Conservation (phyloP, 228 moss, liverwort and hornwort genomes). For the Sphagnum fallax region DNA sequence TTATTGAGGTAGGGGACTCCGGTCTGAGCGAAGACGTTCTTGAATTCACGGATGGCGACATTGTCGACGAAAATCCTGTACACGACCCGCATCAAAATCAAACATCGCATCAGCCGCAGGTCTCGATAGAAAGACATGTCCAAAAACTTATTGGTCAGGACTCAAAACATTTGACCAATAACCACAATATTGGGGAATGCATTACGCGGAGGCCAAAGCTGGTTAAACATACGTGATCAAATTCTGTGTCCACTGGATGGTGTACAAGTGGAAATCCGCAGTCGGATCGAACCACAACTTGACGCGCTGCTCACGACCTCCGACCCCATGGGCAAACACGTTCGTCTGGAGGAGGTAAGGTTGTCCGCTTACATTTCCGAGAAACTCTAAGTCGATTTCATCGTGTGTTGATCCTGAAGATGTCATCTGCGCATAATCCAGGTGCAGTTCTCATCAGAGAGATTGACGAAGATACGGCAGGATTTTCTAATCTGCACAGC, state of each 20-base stretch:
- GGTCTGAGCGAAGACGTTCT: constrained; percentile 26
- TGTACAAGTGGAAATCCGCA: constrained; percentile 27
- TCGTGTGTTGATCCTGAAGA: constrained; percentile 19
- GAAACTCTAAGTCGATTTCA: constrained; percentile 44
- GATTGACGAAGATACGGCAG: no score
- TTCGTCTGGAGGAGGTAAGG: constrained; percentile 12
- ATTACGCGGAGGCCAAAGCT: background rate
- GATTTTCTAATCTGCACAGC: no score
- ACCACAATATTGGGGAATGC: no score
- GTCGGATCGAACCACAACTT: constrained; percentile 24
- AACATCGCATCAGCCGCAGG: no score
- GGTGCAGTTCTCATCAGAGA: no score
- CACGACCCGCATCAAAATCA: no score
- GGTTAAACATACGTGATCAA: constrained; percentile 35
- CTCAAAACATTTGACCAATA: no score
- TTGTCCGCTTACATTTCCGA: constrained; percentile 39
- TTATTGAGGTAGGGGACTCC: constrained; percentile 59
- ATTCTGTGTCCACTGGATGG: constrained; percentile 36
- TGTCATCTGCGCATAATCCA: constrained; percentile 12
- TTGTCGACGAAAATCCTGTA: constrained; percentile 12
- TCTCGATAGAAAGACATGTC: no score
- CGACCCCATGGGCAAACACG: constrained; percentile 34
- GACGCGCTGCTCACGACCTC: constrained; percentile 37
- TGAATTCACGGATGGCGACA: constrained; percentile 10
- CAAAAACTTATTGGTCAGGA: no score